These are phyloP conservation scores for Paraphaeosphaeria sporulosa DNA, from an alignment of 2,329 filamentous ascomycete genomes.

Conservation along the genomic window DNA sequence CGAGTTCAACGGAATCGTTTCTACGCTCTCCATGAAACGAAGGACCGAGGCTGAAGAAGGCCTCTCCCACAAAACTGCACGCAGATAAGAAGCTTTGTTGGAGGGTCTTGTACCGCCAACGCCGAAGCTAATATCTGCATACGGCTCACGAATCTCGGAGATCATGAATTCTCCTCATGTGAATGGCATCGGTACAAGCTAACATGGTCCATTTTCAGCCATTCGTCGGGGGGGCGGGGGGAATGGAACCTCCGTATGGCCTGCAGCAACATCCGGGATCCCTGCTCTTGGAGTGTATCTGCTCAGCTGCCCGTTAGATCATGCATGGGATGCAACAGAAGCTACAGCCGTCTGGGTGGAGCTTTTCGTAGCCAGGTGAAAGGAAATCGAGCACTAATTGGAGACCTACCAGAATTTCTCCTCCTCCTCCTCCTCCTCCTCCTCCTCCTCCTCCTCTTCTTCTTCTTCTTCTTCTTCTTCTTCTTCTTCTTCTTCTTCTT, in stretches of 20 bases:
- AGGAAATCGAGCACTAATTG: not conserved
- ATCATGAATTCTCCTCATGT: slow-evolving; percentile 6
- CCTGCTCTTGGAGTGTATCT: slow-evolving; percentile 41
- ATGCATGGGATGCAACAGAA: slow-evolving; percentile 36
- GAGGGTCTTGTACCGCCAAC: slow-evolving; percentile 11
- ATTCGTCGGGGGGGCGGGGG: too few species aligned
- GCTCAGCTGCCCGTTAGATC: slow-evolving; percentile 49
- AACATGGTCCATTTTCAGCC: too few species aligned
- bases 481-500: too few species aligned
- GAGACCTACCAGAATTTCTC: not conserved
- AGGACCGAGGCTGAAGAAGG: slow-evolving; percentile 20
- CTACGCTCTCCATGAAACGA: slow-evolving; percentile 12
- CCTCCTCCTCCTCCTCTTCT: too few species aligned
- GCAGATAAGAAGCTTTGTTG: slow-evolving; percentile 23
- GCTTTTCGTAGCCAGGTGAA: slow-evolving; percentile 28
- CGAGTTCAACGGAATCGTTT: slow-evolving; percentile 15
- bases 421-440: too few species aligned
- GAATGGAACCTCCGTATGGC: slow-evolving; percentile 7
- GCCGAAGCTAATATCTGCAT: slow-evolving; percentile 18
- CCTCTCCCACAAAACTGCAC: slow-evolving; percentile 15
- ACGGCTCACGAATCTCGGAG: slow-evolving; percentile 21
- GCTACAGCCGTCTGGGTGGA: slow-evolving; percentile 48
- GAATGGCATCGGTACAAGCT: too few species aligned
- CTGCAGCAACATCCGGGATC: slow-evolving; percentile 30
- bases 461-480: too few species aligned